These are phyloP conservation scores for Capillidium rhysosporum DNA, from an alignment of 371 early-diverging fungal species.

Conservation along the genomic window DNA sequence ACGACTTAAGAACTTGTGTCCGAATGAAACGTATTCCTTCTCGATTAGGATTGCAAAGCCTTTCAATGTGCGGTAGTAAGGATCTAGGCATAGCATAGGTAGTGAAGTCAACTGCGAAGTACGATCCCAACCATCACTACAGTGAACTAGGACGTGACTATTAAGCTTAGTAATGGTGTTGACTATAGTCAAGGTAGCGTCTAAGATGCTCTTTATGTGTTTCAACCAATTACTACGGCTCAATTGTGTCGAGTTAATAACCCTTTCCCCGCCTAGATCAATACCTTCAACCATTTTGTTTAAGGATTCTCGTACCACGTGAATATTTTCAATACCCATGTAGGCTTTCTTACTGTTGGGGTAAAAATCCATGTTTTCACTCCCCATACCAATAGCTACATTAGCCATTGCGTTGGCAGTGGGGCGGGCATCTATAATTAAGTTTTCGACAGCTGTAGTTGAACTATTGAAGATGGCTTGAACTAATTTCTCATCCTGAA, in stretches of 20 bases:
- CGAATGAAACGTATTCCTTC: constrained; percentile 93
- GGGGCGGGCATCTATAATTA: constrained; percentile 90
- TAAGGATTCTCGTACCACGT: constrained; percentile 83
- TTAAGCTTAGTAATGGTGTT: constrained; percentile 48
- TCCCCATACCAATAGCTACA: constrained; percentile 84
- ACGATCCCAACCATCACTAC: constrained; percentile 99
- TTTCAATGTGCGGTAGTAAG: constrained; percentile 77
- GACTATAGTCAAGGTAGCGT: constrained; percentile 63
- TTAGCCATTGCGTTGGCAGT: constrained; percentile 87
- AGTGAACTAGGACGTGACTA: constrained; percentile 85
- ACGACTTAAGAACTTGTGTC: constrained; percentile 84
- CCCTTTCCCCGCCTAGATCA: constrained; percentile 13
- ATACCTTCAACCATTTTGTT: constrained; percentile 65
- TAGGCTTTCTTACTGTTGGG: constrained; percentile 61
- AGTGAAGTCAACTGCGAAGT: constrained; percentile 84
- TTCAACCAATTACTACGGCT: constrained; percentile 69
- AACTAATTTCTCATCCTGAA: constrained; percentile 91
- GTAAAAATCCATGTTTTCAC: constrained; percentile 86
- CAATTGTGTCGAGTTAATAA: constrained; percentile 25
- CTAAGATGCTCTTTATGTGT: constrained; percentile 63
- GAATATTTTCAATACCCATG: constrained; percentile 92
- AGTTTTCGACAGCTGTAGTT: constrained; percentile 26
- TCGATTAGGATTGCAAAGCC: constrained; percentile 82
- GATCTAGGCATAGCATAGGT: constrained; percentile 80
- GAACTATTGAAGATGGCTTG: constrained; percentile 66